Conservation (phyloP, 2,329 filamentous ascomycete genomes). For the Orbilia quercus region DNA sequence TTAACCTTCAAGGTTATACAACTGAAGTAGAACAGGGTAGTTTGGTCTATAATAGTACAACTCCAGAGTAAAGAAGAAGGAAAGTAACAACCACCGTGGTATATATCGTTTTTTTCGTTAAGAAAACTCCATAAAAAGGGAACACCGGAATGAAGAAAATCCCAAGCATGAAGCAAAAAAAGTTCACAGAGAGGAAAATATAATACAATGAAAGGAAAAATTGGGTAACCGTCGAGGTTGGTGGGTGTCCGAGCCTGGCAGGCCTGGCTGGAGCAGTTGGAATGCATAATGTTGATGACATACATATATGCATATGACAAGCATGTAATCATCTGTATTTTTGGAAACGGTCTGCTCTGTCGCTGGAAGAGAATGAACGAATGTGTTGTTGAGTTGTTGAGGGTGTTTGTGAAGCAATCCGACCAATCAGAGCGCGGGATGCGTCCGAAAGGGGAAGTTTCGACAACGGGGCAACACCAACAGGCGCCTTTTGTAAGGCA, state of each 20-base stretch:
- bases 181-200: conserved; percentile 13
- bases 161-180: conserved; percentile 12
- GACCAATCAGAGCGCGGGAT: conserved; percentile 46
- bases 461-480: conserved; percentile 55
- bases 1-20: conserved; percentile 30
- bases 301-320: no score
- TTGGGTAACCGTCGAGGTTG: conserved; percentile 38
- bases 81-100: conserved; percentile 36
- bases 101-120: conserved; percentile 35
- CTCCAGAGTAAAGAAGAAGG: conserved; percentile 29
- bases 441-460: conserved; percentile 53
- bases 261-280: conserved; percentile 45
- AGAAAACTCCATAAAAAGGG: conserved; percentile 37
- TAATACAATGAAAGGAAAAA: conserved; percentile 38
- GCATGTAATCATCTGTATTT: no score
- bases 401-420: conserved; percentile 15
- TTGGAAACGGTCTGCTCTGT: conserved; percentile 22
- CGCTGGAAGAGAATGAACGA: conserved; percentile 11
- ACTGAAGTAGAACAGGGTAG: conserved; percentile 16
- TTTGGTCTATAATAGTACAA: conserved; percentile 52
- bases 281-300: not conserved
- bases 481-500: conserved; percentile 35
- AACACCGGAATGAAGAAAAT: conserved; percentile 24
- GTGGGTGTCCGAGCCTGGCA: conserved; percentile 40
- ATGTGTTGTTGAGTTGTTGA: conserved; percentile 41